Conservation (phyloP, 2,329 filamentous ascomycete species). For the Fusarium sp. region DNA sequence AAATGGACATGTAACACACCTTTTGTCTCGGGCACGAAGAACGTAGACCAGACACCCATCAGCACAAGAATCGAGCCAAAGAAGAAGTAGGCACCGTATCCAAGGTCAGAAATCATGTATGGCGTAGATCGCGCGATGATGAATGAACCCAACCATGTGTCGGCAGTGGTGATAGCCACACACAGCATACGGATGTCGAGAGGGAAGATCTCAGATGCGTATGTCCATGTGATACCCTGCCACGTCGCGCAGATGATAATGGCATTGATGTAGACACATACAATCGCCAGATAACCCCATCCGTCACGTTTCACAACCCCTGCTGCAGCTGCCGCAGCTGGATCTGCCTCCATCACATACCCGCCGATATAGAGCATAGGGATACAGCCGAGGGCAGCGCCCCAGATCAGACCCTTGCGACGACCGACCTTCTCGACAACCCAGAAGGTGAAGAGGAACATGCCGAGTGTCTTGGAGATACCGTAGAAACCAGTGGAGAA, state of each 20-base stretch:
- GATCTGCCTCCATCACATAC: constrained; percentile 52
- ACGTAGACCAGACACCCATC: constrained; percentile 61
- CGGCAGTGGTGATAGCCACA: constrained; percentile 52
- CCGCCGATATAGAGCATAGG: constrained; percentile 58
- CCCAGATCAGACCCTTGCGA: constrained; percentile 61
- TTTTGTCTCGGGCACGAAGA: constrained; percentile 66
- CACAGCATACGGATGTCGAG: constrained; percentile 54
- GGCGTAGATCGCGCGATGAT: constrained; percentile 56
- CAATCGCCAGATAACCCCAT: constrained; percentile 61
- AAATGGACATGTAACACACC: constrained; percentile 45
- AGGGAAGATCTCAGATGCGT: constrained; percentile 62
- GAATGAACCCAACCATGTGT: constrained; percentile 57
- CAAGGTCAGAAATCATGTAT: constrained; percentile 57
- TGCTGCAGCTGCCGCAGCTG: constrained; percentile 56
- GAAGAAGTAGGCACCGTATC: constrained; percentile 66
- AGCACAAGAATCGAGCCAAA: constrained; percentile 61
- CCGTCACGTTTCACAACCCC: constrained; percentile 59
- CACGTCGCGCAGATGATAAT: constrained; percentile 56
- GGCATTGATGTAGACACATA: constrained; percentile 59
- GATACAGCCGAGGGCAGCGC: constrained; percentile 53
- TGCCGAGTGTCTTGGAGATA: constrained; percentile 54
- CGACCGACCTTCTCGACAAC: constrained; percentile 63
- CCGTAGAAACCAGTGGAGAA: constrained; percentile 59
- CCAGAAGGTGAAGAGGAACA: constrained; percentile 57
- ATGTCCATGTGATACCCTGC: constrained; percentile 60